These are phyloP conservation scores for Phoenix dactylifera DNA, from an alignment of 176 grass and related monocot species.

Conservation along the genomic window DNA sequence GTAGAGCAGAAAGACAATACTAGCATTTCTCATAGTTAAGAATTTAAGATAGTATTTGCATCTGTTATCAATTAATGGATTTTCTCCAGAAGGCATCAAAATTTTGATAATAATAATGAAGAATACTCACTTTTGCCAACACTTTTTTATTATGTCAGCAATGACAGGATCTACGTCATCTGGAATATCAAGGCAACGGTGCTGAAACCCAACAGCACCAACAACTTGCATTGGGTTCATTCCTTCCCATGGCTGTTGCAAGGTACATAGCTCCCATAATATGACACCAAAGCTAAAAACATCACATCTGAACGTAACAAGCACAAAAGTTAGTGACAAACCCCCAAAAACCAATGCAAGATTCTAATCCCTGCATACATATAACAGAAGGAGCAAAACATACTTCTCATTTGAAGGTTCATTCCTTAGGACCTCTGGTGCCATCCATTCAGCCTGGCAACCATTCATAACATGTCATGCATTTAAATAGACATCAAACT, in stretches of 20 bases:
- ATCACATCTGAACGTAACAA: constrained; percentile 60
- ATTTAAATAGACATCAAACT: no score
- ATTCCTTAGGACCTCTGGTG: constrained; percentile 91
- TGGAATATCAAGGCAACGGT: constrained; percentile 85
- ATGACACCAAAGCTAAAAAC: constrained; percentile 97
- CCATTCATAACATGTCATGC: no score
- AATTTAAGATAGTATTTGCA: no score
- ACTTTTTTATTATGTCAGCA: constrained; percentile 59
- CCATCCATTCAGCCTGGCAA: constrained; percentile 95
- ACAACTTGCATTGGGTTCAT: constrained; percentile 99
- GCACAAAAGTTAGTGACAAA: background rate
- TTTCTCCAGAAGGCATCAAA: background rate
- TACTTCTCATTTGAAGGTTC: constrained; percentile 98
- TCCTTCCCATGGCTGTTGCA: constrained; percentile 94
- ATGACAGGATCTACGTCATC: constrained; percentile 69
- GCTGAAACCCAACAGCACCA: constrained; percentile 94
- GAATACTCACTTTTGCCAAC: constrained; percentile 91
- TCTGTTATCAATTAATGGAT: no score
- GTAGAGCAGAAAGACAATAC: no score
- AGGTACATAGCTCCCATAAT: constrained; percentile 92
- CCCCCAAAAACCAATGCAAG: no score
- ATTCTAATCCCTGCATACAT: no score
- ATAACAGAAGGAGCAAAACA: constrained; percentile 22
- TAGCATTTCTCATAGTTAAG: no score
- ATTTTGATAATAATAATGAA: constrained; percentile 22